Base-by-base conservation (phyloP, 805 yeast species). In the Teunomyces lycoperdinae region DNA sequence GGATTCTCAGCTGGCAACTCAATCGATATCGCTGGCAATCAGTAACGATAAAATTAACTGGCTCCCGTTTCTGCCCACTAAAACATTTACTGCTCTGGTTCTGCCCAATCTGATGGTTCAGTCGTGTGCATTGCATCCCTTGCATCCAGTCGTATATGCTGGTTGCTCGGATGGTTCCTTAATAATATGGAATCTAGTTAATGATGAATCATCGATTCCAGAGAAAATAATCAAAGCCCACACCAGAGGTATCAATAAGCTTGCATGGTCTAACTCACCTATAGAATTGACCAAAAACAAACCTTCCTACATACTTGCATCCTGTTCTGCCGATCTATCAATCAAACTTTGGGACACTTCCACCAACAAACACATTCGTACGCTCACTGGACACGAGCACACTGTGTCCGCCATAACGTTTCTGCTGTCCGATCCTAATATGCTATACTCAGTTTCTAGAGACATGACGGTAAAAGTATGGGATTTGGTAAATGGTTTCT, bases 371-470 rank as follows among this genome's bases (percentile, higher is more conserved):
- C 78, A 84, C 40, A 61, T 80, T 1, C 73, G 89, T 32, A 81
- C 89, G 0, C 66, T 91, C 17, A 68, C 83, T 0, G 97, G 97
- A 9, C 98, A 91, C 66, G 95, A 89, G 50, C 96, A 91, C 62
- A 80, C 94, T 1, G 82, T 91, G 0, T 87, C 96, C 0, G 68
- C 80, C 0, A 70, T 88, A 6, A 67, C 70, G 10, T 84, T 86
- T 60, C 74, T 81, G 14, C 64, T 60, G 3, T 58, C 70, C 4
- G 68, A 76, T 30, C 78, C 82, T 2, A 66, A 68, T 26, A 71
- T 71, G 11, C 60, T 85, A 13, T 78, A 83, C 46, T 79, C 85
- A 9, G 81, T 82, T 28, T 83, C 89, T 1, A 69, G 91, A 48
- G 92, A 86, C 58, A 72, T 70, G 6, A 61, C 83, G 1, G 75